Evolutionary conservation across 306 rosid species (phyloP).

Genomic region (Glycine tomentella): DNA sequence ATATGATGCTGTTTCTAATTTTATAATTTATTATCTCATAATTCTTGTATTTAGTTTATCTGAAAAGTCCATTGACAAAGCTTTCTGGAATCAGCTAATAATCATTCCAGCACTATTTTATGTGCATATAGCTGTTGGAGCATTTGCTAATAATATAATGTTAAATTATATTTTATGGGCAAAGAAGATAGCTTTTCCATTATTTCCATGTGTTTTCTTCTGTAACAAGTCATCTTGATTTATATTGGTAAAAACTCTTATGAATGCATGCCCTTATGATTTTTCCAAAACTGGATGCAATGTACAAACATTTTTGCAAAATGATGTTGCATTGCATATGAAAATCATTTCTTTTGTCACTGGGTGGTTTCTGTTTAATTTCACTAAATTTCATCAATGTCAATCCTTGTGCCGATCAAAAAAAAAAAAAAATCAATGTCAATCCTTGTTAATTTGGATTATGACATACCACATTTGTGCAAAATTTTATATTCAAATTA

Average conservation of each 20-base stretch:
- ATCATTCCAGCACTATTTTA: conserved; percentile 20
- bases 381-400: conserved; percentile 20
- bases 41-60: conserved; percentile 35
- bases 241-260: conserved; percentile 16
- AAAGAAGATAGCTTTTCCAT: conserved; percentile 11
- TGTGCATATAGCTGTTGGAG: conserved; percentile 26
- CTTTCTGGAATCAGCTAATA: conserved; percentile 40
- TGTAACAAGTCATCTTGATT: background rate
- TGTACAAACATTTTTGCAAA: conserved; percentile 5
- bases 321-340: conserved; percentile 34
- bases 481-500: background rate
- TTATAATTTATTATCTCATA: background rate
- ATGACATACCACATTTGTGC: conserved; percentile 33
- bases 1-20: conserved; percentile 33
- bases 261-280: background rate
- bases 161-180: conserved; percentile 32
- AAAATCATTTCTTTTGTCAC: conserved; percentile 26
- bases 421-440: too few species aligned
- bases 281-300: conserved; percentile 7
- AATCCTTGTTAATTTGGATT: conserved; percentile 27
- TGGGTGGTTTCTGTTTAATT: conserved; percentile 35
- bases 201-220: conserved; percentile 36
- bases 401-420: too few species aligned
- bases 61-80: conserved; percentile 20
- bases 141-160: conserved; percentile 5